Evolutionary conservation across 495 filamentous ascomycete species (phyloP).

Genomic region (Penicillium malachiteum): DNA sequence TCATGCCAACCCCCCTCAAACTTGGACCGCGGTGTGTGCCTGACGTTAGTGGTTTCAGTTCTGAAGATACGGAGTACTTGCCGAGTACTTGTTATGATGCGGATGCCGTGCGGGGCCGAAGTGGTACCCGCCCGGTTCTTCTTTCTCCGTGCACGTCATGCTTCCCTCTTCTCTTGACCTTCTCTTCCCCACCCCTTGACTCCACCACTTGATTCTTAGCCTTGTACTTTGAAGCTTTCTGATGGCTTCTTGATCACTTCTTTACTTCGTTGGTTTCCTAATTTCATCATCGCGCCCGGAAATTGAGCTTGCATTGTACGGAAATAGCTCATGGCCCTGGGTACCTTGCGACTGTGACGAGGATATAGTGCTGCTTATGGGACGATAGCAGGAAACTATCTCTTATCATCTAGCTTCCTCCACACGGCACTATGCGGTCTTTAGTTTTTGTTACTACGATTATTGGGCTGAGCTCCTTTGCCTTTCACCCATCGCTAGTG

Average conservation of each 20-base stretch:
- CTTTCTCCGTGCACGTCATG: conserved; percentile 20
- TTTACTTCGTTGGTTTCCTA: no score
- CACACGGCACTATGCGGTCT: conserved; percentile 33
- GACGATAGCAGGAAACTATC: neutral
- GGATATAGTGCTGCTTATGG: neutral
- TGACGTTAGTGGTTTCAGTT: conserved; percentile 1
- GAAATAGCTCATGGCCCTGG: neutral
- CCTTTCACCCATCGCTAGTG: conserved; percentile 26
- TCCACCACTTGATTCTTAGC: neutral
- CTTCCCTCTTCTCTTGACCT: neutral
- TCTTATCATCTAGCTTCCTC: neutral
- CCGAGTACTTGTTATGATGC: conserved; percentile 9
- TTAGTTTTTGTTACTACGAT: conserved; percentile 28
- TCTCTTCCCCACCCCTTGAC: neutral
- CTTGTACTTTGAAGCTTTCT: neutral
- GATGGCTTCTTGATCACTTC: neutral
- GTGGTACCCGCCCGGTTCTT: conserved; percentile 19
- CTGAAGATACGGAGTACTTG: neutral
- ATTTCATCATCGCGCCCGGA: no score
- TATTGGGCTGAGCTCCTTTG: conserved; percentile 32
- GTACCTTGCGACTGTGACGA: neutral
- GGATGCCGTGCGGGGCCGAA: conserved; percentile 16
- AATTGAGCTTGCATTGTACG: neutral
- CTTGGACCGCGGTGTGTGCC: neutral
- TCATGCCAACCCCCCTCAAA: no score